Conservation (phyloP, 2,329 filamentous ascomycete genomes). For the Corynespora cassiicola region DNA sequence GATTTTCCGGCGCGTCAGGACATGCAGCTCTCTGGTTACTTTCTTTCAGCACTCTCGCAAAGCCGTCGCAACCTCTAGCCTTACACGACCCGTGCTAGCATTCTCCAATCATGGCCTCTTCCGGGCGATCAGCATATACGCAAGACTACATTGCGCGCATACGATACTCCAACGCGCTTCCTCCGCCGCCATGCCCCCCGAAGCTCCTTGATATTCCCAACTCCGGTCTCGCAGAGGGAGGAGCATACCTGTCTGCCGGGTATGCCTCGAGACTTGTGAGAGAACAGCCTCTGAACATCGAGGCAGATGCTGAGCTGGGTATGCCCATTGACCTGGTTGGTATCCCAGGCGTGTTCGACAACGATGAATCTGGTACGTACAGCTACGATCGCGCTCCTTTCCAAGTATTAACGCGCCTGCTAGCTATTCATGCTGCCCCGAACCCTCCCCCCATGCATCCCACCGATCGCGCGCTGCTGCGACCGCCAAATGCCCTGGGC, state of each 20-base stretch:
- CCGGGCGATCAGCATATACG: slow-evolving; percentile 61
- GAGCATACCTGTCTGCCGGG: slow-evolving; percentile 86
- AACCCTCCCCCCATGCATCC: slow-evolving; percentile 77
- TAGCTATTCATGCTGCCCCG: slow-evolving; percentile 82
- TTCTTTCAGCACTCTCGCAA: slow-evolving; percentile 28
- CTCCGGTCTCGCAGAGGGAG: slow-evolving; percentile 82
- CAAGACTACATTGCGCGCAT: slow-evolving; percentile 98
- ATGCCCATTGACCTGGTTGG: slow-evolving; percentile 97
- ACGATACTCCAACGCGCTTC: slow-evolving; percentile 93
- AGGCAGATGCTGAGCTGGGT: slow-evolving; percentile 95
- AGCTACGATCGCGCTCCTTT: slow-evolving; percentile 9
- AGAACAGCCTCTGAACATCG: slow-evolving; percentile 93
- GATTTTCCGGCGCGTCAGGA: slow-evolving; percentile 29
- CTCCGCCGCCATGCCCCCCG: slow-evolving; percentile 90
- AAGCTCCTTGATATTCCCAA: slow-evolving; percentile 98
- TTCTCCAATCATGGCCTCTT: slow-evolving; percentile 30
- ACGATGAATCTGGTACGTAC: slow-evolving; percentile 83
- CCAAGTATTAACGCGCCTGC: slow-evolving; percentile 26
- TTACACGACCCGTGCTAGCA: slow-evolving; percentile 1
- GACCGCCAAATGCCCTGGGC: slow-evolving; percentile 82
- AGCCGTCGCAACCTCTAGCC: slow-evolving; percentile 12
- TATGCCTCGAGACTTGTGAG: slow-evolving; percentile 89
- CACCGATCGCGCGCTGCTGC: slow-evolving; percentile 82
- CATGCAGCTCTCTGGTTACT: slow-evolving; percentile 25
- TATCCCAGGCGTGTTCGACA: slow-evolving; percentile 92